These are phyloP conservation scores for Zygoascus bituminiphila DNA, from an alignment of 805 yeast genomes.

Conservation along the genomic window DNA sequence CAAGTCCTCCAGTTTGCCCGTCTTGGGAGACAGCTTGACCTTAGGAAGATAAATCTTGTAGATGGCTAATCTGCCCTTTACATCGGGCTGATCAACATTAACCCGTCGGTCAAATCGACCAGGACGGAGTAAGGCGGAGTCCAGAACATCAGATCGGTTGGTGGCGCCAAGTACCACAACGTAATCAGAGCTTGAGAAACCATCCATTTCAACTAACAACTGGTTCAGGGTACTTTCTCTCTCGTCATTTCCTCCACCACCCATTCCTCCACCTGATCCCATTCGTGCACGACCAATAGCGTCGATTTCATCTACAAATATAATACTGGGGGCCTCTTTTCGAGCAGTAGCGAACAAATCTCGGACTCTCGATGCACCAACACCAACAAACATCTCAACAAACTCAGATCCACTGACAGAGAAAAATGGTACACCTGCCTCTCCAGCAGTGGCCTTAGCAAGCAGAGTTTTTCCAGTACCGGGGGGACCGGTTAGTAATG, in stretches of 20 bases:
- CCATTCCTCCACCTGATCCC: constrained; percentile 36
- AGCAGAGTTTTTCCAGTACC: constrained; percentile 98
- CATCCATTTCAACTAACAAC: constrained; percentile 97
- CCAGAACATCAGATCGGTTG: constrained; percentile 88
- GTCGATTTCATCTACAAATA: constrained; percentile 98
- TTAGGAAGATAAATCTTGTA: constrained; percentile 78
- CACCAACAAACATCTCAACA: constrained; percentile 98
- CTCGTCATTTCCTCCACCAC: constrained; percentile 75
- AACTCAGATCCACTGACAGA: constrained; percentile 97
- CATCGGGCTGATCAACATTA: constrained; percentile 84
- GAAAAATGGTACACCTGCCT: constrained; percentile 94
- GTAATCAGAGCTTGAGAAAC: constrained; percentile 83
- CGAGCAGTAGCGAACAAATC: constrained; percentile 89
- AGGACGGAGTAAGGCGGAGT: constrained; percentile 88
- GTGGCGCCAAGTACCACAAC: constrained; percentile 98
- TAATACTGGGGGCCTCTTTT: constrained; percentile 87
- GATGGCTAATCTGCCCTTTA: constrained; percentile 90
- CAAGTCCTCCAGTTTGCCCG: constrained; percentile 38
- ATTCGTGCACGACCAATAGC: constrained; percentile 91
- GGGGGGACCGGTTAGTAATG: constrained; percentile 95
- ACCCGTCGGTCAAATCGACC: constrained; percentile 97
- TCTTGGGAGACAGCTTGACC: constrained; percentile 47
- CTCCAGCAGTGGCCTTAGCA: constrained; percentile 99
- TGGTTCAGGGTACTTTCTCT: constrained; percentile 95
- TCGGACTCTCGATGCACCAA: constrained; percentile 96